A percentile compares a stretch with the other conserved stretches of the same genome.
These are phyloP conservation scores for Umbelopsis sp. DNA, from an alignment of 192 early-diverging fungal genomes.

Conservation along the genomic window DNA sequence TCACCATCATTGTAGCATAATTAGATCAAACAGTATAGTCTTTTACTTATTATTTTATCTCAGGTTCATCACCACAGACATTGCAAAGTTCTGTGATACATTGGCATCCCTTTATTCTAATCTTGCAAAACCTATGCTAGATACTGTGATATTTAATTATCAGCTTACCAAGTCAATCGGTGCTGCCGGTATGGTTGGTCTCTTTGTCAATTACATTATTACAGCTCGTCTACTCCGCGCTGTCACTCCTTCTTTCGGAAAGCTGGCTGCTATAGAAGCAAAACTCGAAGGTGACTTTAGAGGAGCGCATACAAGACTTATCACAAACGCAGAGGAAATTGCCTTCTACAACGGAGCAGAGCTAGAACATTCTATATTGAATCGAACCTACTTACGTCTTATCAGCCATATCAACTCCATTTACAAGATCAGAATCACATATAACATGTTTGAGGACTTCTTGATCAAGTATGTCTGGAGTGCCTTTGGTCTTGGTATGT, in stretches of 20 bases:
- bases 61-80: slow-evolving; percentile 81
- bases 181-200: slow-evolving; percentile 75
- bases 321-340: slow-evolving; percentile 96
- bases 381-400: slow-evolving; percentile 72
- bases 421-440: slow-evolving; percentile 84
- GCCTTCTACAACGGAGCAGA: slow-evolving; percentile 89
- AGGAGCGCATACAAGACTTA: slow-evolving; percentile 88
- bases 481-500: slow-evolving; percentile 83
- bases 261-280: slow-evolving; percentile 88
- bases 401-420: slow-evolving; percentile 87
- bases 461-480: slow-evolving; percentile 97
- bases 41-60: neutral
- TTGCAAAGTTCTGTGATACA: slow-evolving; percentile 88
- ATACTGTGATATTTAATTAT: slow-evolving; percentile 92
- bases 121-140: slow-evolving; percentile 92
- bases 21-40: neutral
- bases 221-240: slow-evolving; percentile 76
- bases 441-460: slow-evolving; percentile 95
- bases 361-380: slow-evolving; percentile 83
- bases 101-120: slow-evolving; percentile 93
- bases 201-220: slow-evolving; percentile 79
- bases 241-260: slow-evolving; percentile 93
- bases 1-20: neutral
- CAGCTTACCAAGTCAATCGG: slow-evolving; percentile 90
- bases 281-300: slow-evolving; percentile 95